A percentile compares a stretch with the other conserved stretches of the same genome.
Evolutionary conservation across 495 filamentous ascomycete species (phyloP).

Genomic region (Choiromyces venosus): DNA sequence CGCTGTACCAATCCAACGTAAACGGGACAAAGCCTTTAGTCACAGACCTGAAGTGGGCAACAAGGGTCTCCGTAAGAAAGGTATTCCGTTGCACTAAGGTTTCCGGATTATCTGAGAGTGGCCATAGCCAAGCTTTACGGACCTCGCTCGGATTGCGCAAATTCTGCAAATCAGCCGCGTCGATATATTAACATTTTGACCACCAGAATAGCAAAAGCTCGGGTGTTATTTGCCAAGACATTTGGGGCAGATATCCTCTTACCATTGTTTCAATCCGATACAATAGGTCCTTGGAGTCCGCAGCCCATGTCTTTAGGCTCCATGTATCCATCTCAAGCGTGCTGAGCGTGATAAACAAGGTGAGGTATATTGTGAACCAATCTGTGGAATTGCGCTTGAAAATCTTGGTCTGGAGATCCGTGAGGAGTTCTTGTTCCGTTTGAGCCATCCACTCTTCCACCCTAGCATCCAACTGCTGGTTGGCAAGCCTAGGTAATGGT

Average conservation of each 20-base stretch:
- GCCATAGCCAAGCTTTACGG: conserved; percentile 34
- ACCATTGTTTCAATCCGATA: conserved; percentile 28
- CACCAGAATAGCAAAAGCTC: neutral
- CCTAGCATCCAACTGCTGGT: conserved; percentile 38
- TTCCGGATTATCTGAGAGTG: conserved; percentile 25
- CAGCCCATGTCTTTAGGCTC: conserved; percentile 34
- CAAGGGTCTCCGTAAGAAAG: conserved; percentile 36
- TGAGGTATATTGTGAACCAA: conserved; percentile 42
- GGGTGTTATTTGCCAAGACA: neutral
- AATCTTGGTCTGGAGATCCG: conserved; percentile 35
- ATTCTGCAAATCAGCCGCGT: conserved; percentile 7
- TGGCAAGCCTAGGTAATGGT: conserved; percentile 34
- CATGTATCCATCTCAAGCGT: conserved; percentile 38
- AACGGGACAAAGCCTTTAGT: conserved; percentile 40
- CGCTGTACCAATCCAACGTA: conserved; percentile 37
- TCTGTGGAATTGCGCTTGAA: conserved; percentile 35
- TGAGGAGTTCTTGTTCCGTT: conserved; percentile 36
- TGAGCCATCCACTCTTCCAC: conserved; percentile 33
- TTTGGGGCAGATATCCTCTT: conserved; percentile 2
- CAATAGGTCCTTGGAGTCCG: conserved; percentile 19
- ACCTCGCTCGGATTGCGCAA: conserved; percentile 21
- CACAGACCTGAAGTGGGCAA: conserved; percentile 38
- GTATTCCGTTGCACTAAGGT: conserved; percentile 30
- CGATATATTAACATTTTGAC: neutral
- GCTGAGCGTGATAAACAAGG: conserved; percentile 32